Evolutionary conservation across 225 moss, liverwort and hornwort genomes (phyloP).

Genomic region (Thuidium tamariscinum): DNA sequence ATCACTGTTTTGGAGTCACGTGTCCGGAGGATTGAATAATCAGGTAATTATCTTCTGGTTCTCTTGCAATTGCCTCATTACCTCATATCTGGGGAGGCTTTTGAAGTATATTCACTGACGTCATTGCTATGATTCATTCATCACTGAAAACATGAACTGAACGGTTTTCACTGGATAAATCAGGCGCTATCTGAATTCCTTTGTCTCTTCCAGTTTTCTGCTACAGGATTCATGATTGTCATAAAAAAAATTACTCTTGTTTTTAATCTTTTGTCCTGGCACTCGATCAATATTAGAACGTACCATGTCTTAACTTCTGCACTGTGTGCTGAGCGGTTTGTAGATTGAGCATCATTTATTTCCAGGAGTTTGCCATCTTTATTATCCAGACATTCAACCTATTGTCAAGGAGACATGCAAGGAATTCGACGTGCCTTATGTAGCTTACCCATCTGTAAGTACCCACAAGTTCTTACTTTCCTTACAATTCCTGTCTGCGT

Average conservation of each 20-base stretch:
- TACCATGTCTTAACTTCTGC: not conserved
- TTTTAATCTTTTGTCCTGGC: not conserved
- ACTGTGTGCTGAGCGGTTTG: not conserved
- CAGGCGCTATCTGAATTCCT: not conserved
- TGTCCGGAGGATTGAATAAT: conserved; percentile 92
- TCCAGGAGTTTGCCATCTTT: conserved; percentile 79
- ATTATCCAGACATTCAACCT: conserved; percentile 91
- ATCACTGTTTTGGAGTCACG: conserved; percentile 83
- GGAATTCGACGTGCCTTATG: conserved; percentile 82
- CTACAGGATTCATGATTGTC: not conserved
- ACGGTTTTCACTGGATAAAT: not conserved
- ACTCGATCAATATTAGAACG: not conserved
- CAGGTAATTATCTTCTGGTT: conserved; percentile 38
- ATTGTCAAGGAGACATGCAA: conserved; percentile 90
- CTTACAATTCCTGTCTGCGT: not conserved
- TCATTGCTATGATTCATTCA: not conserved
- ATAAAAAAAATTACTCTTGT: not conserved
- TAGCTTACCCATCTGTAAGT: conserved; percentile 74
- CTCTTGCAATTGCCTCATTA: not conserved
- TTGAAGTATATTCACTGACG: not conserved
- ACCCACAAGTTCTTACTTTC: not conserved
- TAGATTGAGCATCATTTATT: conserved; percentile 99
- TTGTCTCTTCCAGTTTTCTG: not conserved
- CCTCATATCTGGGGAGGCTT: not conserved
- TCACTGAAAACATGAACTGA: not conserved